These are phyloP conservation scores for Trametes polyzona DNA, from an alignment of 1,284 basidiomycete species.

Conservation along the genomic window DNA sequence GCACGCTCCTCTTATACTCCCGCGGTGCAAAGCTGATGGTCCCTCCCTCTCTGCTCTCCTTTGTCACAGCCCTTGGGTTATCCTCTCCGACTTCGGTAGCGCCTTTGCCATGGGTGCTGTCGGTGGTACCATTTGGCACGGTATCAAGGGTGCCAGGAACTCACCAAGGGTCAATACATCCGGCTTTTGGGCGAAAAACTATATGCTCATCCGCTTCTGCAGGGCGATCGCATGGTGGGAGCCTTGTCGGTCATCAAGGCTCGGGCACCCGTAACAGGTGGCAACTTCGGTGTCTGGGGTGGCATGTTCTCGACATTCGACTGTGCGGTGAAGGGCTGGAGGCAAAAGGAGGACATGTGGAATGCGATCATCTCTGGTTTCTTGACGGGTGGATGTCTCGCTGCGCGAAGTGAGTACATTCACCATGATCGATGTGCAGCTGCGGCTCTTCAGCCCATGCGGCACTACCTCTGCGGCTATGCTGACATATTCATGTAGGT, in stretches of 20 bases:
- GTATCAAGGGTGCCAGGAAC: conserved; percentile 97
- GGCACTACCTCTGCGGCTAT: background rate
- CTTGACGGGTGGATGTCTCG: conserved; percentile 96
- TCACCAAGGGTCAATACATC: conserved; percentile 80
- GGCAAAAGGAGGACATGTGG: conserved; percentile 99
- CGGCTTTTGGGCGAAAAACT: no score
- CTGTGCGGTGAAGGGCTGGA: conserved; percentile 95
- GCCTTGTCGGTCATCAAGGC: conserved; percentile 98
- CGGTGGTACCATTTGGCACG: conserved; percentile 98
- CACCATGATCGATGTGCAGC: background rate
- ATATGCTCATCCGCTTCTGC: conserved; percentile 10
- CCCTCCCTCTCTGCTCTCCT: conserved; percentile 1
- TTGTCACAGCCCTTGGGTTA: conserved; percentile 88
- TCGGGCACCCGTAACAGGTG: conserved; percentile 95
- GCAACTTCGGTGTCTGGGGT: conserved; percentile 98
- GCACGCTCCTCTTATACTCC: conserved; percentile 22
- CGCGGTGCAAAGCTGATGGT: conserved; percentile 7
- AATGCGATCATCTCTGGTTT: conserved; percentile 99
- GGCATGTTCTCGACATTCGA: conserved; percentile 98
- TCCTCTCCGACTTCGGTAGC: conserved; percentile 98
- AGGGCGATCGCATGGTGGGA: conserved; percentile 94
- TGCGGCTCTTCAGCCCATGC: background rate
- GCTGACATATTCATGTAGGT: conserved; percentile 52
- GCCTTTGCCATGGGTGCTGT: conserved; percentile 96
- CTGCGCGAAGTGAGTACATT: conserved; percentile 81